Evolutionary conservation across 768 basidiomycete species (phyloP).

Genomic region (Auricularia heimuer): DNA sequence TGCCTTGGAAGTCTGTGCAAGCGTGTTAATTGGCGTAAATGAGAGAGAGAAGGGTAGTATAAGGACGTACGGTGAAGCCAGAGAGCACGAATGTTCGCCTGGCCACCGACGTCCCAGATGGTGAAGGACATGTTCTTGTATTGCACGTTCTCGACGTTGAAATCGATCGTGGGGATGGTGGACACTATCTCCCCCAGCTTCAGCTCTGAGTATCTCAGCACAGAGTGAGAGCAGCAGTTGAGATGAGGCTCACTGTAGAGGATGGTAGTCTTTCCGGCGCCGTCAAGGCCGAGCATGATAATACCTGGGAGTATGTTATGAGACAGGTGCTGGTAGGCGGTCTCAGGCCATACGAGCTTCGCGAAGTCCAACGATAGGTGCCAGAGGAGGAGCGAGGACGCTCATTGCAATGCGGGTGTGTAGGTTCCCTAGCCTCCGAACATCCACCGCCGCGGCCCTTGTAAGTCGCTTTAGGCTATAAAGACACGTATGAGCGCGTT

Average conservation of each 20-base stretch:
- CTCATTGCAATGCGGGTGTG: too few species aligned
- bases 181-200: conserved; percentile 29
- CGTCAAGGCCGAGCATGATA: conserved; percentile 27
- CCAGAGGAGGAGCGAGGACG: too few species aligned
- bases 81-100: conserved; percentile 37
- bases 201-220: conserved; percentile 15
- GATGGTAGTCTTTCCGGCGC: conserved; percentile 37
- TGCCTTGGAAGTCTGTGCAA: conserved; percentile 35
- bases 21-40: neutral
- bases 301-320: conserved; percentile 3
- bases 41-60: neutral
- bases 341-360: too few species aligned
- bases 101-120: conserved; percentile 60
- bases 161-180: conserved; percentile 34
- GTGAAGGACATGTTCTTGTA: conserved; percentile 44
- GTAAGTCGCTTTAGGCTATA: too few species aligned
- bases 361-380: too few species aligned
- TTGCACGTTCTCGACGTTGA: conserved; percentile 54
- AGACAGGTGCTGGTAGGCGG: too few species aligned
- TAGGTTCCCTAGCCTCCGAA: too few species aligned
- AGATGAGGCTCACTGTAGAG: conserved; percentile 21
- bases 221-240: conserved; percentile 5
- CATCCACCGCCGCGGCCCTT: too few species aligned
- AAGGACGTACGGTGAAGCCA: conserved; percentile 35
- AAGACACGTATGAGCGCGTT: too few species aligned